Evolutionary conservation across 805 yeast genomes (phyloP).

Genomic region (Sugiyamaella marilandica): DNA sequence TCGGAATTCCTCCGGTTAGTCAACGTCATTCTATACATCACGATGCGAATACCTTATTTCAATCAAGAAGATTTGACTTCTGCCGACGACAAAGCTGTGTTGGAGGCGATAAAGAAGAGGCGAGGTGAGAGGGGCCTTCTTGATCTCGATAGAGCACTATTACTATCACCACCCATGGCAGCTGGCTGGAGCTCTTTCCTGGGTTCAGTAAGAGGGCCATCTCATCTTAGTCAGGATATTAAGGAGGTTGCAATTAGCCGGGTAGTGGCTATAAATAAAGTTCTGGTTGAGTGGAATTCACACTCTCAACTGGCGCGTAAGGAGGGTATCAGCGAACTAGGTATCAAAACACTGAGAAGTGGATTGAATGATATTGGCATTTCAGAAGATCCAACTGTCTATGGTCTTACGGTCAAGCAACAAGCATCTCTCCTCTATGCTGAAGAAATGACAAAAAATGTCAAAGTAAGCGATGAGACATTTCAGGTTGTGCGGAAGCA

Average conservation of each 20-base stretch:
- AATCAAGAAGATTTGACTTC: not conserved
- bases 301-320: slow-evolving; percentile 2
- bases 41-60: not conserved
- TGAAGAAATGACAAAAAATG: slow-evolving; percentile 4
- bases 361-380: not conserved
- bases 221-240: slow-evolving; percentile 2
- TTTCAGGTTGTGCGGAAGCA: not conserved
- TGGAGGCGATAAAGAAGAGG: not conserved
- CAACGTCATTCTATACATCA: not conserved
- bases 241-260: slow-evolving; percentile 9
- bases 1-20: too few relatives aligned
- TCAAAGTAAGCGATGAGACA: not conserved
- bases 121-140: slow-evolving; percentile 1
- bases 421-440: not conserved
- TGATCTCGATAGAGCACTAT: slow-evolving; percentile 4
- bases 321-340: not conserved
- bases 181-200: slow-evolving; percentile 8
- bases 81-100: not conserved
- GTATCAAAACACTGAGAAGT: not conserved
- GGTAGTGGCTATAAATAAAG: slow-evolving; percentile 5
- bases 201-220: slow-evolving; percentile 3
- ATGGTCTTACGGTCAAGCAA: not conserved
- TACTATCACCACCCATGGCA: slow-evolving; percentile 4
- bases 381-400: not conserved
- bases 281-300: slow-evolving; percentile 3